phyloP scores from a whole-genome alignment of 495 filamentous ascomycete genomes.

The Annulohypoxylon stygium region DNA sequence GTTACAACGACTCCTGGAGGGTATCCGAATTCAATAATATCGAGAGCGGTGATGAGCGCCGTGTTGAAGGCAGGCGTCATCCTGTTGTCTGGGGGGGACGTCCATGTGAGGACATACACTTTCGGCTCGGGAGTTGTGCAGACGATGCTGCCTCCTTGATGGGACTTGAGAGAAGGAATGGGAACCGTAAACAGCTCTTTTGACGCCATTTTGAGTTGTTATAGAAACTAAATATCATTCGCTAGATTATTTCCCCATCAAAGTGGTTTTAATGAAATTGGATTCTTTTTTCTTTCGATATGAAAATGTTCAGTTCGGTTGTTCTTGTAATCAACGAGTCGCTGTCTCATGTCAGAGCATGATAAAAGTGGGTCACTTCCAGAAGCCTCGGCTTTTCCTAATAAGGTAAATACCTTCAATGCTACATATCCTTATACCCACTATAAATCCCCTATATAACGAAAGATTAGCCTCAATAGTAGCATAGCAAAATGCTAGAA shows the following conservation, averaged over 20 bases:
- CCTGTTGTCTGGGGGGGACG: slow-evolving; percentile 79
- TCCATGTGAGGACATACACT: slow-evolving; percentile 81
- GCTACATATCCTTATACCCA: not conserved
- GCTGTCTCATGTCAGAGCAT: no score
- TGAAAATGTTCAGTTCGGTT: not conserved
- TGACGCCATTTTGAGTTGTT: slow-evolving; percentile 23
- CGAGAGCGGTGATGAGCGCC: slow-evolving; percentile 75
- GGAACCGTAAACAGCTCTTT: slow-evolving; percentile 59
- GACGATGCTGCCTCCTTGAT: slow-evolving; percentile 49
- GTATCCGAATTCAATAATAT: slow-evolving; percentile 74
- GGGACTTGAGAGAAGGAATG: slow-evolving; percentile 48
- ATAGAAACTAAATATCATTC: not conserved
- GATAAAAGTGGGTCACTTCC: no score
- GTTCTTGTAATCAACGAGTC: no score
- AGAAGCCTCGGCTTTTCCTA: slow-evolving; percentile 34
- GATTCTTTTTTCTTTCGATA: not conserved
- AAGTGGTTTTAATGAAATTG: not conserved
- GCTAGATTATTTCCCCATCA: not conserved
- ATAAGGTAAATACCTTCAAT: not conserved
- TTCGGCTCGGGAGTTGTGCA: slow-evolving; percentile 68
- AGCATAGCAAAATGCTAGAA: not conserved
- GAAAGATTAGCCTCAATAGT: not conserved
- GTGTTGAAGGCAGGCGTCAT: slow-evolving; percentile 74
- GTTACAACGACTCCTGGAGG: slow-evolving; percentile 79
- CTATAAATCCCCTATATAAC: no score